A percentile compares a stretch with the other conserved stretches of the same genome.
These are phyloP conservation scores for Astragalus glycyphyllos DNA, from an alignment of 306 rosid species.

Conservation along the genomic window DNA sequence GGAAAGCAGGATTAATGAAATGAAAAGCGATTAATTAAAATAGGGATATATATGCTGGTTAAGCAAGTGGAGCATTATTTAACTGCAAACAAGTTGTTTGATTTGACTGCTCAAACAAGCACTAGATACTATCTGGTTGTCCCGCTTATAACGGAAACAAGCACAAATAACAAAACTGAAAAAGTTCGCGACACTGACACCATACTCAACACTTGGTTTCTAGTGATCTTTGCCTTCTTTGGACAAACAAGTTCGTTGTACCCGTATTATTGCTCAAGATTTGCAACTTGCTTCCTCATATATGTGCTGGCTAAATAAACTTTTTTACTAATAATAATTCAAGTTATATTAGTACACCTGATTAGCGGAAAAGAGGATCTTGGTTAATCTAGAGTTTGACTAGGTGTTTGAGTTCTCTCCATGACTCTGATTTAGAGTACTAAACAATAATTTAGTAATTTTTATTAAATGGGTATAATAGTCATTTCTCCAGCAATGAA, in stretches of 20 bases:
- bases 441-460: too few relatives aligned
- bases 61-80: slow-evolving; percentile 35
- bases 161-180: background rate
- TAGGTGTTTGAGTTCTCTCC: too few relatives aligned
- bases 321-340: too few relatives aligned
- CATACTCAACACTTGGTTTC: background rate
- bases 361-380: too few relatives aligned
- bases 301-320: background rate
- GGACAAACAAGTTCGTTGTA: slow-evolving; percentile 12
- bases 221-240: background rate
- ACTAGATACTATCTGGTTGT: slow-evolving; percentile 16
- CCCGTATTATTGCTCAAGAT: background rate
- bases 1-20: background rate
- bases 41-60: background rate
- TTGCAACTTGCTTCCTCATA: background rate
- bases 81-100: slow-evolving; percentile 23
- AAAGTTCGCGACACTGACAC: slow-evolving; percentile 20
- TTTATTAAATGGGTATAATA: too few relatives aligned
- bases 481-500: too few relatives aligned
- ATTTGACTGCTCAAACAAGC: slow-evolving; percentile 14
- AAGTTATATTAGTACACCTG: too few relatives aligned
- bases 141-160: background rate
- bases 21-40: background rate
- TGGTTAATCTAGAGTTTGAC: too few relatives aligned
- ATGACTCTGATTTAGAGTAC: too few relatives aligned